Base-by-base conservation (phyloP, 75 land plant species). In the Cryptomeria japonica region DNA sequence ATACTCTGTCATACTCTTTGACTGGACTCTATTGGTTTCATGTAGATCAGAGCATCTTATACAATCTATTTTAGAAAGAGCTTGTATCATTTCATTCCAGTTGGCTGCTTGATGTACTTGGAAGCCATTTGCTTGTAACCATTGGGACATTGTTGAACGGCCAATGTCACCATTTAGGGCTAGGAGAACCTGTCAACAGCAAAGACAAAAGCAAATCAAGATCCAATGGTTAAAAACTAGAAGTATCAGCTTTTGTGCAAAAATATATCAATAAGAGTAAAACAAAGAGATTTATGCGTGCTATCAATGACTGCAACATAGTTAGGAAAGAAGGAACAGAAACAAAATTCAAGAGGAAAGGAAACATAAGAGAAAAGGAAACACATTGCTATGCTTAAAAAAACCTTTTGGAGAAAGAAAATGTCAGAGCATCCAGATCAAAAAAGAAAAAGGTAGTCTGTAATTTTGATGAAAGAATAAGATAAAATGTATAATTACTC, bases 121-220 rank as follows among this genome's bases (percentile, higher is more conserved):
- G 22, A 93, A 70, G 64, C 96, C 92, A 34, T 90, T 90, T 75
- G 84, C 87, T 19, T 68, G 70, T 73, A 96, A 87, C 97, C 96
- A 96, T 28, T 88, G 79, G 87, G 89, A 88, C 85, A 91, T 88
- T 5, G 89, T 86, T 3, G 42, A 86, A 89, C 95, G 92, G 42
- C 89, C 88, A 87, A 82, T 86, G 25, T 79, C 72, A 68, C 95
- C 97, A 70, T 85, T 89, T 85, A 95, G 87, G 80, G 96, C 96
- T 86, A 96, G 93, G 31, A 96, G 86, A 15, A 96, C 96, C 97
- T 95, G 91, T 80, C 87, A n/a, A 72, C 28, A n/a, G 38, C 34
- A 22, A 83, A 32, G 34, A 75, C 77, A 75, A 32, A 73, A 72
- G 12, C n/a, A 64, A 70, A 44, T 42, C 5, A 88, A 75, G 36